Percentiles rank a stretch among this genome's conserved stretches.
Conservation (phyloP, 2,329 filamentous ascomycete species). For the Penicillium carneum region DNA sequence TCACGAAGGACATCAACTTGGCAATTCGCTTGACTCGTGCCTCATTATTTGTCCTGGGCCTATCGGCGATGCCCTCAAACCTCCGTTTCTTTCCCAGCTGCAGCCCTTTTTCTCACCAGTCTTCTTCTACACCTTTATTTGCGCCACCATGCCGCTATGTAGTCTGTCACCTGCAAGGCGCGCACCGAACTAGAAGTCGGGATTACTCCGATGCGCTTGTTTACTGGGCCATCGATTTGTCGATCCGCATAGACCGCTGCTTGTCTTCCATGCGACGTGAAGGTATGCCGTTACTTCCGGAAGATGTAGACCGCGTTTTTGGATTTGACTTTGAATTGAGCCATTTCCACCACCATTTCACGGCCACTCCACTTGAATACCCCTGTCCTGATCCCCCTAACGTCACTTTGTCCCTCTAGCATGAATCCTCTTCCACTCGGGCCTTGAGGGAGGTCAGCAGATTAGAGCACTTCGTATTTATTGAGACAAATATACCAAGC, state of each 20-base stretch:
- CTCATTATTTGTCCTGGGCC: conserved; percentile 3
- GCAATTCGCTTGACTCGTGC: conserved; percentile 18
- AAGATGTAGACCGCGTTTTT: conserved; percentile 21
- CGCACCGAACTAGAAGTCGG: conserved; percentile 5
- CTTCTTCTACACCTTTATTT: conserved; percentile 34
- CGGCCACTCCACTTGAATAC: background rate
- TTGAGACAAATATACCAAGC: conserved; percentile 22
- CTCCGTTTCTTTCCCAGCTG: conserved; percentile 9
- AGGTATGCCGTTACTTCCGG: conserved; percentile 7
- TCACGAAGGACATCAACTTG: conserved; percentile 24
- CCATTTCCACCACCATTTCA: conserved; percentile 5
- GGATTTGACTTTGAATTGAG: conserved; percentile 14
- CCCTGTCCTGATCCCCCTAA: conserved; percentile 17
- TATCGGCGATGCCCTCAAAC: conserved; percentile 8
- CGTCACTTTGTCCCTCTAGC: conserved; percentile 11
- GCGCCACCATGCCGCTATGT: conserved; percentile 30
- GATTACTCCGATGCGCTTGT: conserved; percentile 8
- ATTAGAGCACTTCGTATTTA: conserved; percentile 25
- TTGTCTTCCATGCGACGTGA: conserved; percentile 32
- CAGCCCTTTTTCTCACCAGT: conserved; percentile 6
- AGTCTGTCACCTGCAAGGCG: conserved; percentile 30
- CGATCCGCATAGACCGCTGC: conserved; percentile 35
- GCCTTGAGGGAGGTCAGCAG: conserved; percentile 33
- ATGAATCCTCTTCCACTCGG: conserved; percentile 19
- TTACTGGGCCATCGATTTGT: conserved; percentile 20